Evolutionary conservation across 208 protist species (phyloP).

Genomic region (Wallacemonas sp.): DNA sequence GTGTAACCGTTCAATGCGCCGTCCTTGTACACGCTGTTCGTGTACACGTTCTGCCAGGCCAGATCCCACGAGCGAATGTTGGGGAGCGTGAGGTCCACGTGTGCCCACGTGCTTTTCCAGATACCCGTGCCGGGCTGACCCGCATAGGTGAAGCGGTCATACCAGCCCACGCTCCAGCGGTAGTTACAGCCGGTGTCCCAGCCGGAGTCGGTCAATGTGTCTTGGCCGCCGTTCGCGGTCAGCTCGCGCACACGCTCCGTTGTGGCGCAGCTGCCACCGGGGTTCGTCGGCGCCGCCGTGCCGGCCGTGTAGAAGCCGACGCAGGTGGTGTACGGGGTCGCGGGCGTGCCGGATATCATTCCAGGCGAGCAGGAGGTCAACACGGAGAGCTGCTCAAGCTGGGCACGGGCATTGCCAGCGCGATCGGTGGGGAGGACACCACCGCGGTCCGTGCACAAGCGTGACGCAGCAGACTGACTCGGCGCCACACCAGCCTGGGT

Average conservation of each 20-base stretch:
- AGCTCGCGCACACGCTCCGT: conserved; percentile 8
- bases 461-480: background rate
- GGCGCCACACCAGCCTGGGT: background rate
- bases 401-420: background rate
- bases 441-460: conserved; percentile 9
- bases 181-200: conserved; percentile 34
- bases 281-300: conserved; percentile 22
- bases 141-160: conserved; percentile 34
- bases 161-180: conserved; percentile 52
- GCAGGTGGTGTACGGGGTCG: background rate
- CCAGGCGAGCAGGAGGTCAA: conserved; percentile 3
- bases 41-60: background rate
- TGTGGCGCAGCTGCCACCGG: conserved; percentile 13
- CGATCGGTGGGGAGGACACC: conserved; percentile 9
- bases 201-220: conserved; percentile 4
- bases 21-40: background rate
- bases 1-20: conserved; percentile 33
- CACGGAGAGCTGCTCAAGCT: conserved; percentile 10
- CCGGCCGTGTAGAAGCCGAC: conserved; percentile 28
- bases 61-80: background rate
- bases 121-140: conserved; percentile 45
- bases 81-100: conserved; percentile 4
- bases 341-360: background rate
- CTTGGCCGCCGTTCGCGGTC: background rate
- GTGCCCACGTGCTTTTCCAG: conserved; percentile 31